Percentiles rank a stretch among this genome's conserved stretches.
These are phyloP conservation scores for Populus ilicifolia DNA, from an alignment of 345 rosid genomes.

Conservation along the genomic window DNA sequence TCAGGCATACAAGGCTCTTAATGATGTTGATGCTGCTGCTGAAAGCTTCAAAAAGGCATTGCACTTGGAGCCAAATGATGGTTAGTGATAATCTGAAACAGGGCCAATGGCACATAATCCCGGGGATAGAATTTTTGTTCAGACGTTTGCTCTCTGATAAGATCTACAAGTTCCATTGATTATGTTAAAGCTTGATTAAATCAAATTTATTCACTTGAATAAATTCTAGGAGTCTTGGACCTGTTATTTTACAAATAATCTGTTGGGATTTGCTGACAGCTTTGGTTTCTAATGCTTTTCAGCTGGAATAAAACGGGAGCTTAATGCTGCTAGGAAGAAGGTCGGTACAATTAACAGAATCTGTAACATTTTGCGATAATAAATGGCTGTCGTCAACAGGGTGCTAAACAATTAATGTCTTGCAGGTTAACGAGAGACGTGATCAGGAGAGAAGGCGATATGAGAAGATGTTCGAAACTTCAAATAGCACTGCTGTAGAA, in stretches of 20 bases:
- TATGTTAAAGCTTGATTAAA: not conserved
- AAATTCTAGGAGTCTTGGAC: too few relatives aligned
- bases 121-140: not conserved
- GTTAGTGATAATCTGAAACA: slow-evolving; percentile 31
- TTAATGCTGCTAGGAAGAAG: slow-evolving; percentile 76
- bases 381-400: not conserved
- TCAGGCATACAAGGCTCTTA: slow-evolving; percentile 91
- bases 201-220: not conserved
- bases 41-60: slow-evolving; percentile 90
- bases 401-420: slow-evolving; percentile 4
- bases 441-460: slow-evolving; percentile 65
- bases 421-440: slow-evolving; percentile 63
- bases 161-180: not conserved
- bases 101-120: not conserved
- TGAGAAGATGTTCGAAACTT: slow-evolving; percentile 59
- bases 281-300: slow-evolving; percentile 28
- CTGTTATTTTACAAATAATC: not conserved
- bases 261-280: slow-evolving; percentile 9
- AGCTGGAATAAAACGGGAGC: slow-evolving; percentile 85
- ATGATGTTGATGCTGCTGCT: slow-evolving; percentile 85
- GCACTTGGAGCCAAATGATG: slow-evolving; percentile 84
- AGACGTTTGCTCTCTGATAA: not conserved
- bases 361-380: not conserved
- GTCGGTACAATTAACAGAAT: slow-evolving; percentile 32
- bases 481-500: slow-evolving; percentile 16